phyloP scores from a whole-genome alignment of 441 rosid species.

The Gossypium schwendimanii region DNA sequence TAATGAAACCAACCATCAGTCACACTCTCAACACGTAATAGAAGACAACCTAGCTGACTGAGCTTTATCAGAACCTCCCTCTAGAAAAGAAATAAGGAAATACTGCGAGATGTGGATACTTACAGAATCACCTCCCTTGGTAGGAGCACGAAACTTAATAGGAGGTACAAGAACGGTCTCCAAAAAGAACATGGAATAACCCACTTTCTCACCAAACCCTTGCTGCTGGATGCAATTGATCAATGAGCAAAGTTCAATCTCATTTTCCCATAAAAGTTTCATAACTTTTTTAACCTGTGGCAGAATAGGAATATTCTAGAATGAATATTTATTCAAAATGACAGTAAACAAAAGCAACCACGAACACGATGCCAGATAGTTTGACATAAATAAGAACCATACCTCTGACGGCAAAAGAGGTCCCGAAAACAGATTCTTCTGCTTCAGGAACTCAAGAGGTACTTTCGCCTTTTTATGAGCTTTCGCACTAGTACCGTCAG shows the following conservation, averaged over 20 bases:
- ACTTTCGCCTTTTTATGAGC: slow-evolving; percentile 24
- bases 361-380: background rate
- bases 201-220: slow-evolving; percentile 37
- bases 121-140: slow-evolving; percentile 82
- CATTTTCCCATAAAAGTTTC: slow-evolving; percentile 78
- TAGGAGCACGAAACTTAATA: slow-evolving; percentile 78
- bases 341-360: slow-evolving; percentile 5
- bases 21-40: background rate
- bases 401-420: slow-evolving; percentile 78
- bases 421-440: slow-evolving; percentile 28
- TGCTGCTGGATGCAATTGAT: slow-evolving; percentile 70
- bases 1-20: slow-evolving; percentile 1
- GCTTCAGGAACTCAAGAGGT: slow-evolving; percentile 31
- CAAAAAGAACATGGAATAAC: slow-evolving; percentile 67
- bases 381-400: slow-evolving; percentile 18
- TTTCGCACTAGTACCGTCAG: slow-evolving; percentile 25
- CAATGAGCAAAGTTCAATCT: slow-evolving; percentile 65
- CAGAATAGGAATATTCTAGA: slow-evolving; percentile 7
- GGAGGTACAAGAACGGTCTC: slow-evolving; percentile 82
- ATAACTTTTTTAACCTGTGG: slow-evolving; percentile 56
- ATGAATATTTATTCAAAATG: background rate
- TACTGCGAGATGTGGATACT: slow-evolving; percentile 12
- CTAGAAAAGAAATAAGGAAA: slow-evolving; percentile 1
- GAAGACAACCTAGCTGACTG: background rate
- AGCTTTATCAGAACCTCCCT: background rate